Percentiles rank a stretch among this genome's conserved stretches.
Conservation (phyloP, 2,329 filamentous ascomycete species). For the Cercospora sojina region DNA sequence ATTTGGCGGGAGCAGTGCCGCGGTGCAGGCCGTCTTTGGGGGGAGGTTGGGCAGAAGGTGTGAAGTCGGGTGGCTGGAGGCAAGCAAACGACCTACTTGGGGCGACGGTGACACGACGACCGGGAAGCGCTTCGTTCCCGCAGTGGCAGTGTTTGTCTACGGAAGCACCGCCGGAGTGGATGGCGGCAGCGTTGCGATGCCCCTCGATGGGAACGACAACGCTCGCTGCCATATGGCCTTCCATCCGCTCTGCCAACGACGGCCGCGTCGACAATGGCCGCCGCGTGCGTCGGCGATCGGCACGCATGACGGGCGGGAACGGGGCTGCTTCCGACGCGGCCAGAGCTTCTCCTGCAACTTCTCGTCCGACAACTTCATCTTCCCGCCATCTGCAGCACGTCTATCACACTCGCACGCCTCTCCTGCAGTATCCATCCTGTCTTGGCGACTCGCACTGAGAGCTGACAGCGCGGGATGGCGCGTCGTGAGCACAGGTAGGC, state of each 20-base stretch:
- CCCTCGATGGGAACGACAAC: neutral
- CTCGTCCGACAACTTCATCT: neutral
- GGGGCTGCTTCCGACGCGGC: neutral
- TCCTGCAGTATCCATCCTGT: neutral
- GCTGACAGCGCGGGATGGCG: neutral
- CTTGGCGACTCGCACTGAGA: neutral
- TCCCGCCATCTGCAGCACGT: neutral
- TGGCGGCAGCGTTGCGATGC: neutral
- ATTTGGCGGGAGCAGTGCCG: neutral
- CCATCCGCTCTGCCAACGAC: neutral
- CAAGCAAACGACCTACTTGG: neutral
- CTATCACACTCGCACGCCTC: neutral
- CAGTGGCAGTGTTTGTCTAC: neutral
- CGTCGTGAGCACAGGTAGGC: neutral
- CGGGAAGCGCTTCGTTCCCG: neutral
- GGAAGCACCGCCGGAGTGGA: neutral
- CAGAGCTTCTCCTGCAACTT: neutral
- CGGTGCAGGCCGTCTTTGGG: neutral
- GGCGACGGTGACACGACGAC: neutral
- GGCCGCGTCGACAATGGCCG: neutral
- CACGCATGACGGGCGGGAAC: neutral
- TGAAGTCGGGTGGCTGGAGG: slow-evolving; percentile 1
- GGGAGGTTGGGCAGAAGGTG: neutral
- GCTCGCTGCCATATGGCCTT: neutral
- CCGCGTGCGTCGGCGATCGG: neutral